Percentiles rank a stretch among this genome's conserved stretches.
Evolutionary conservation across 345 rosid species (phyloP).

Genomic region (Fremontodendron californicum): DNA sequence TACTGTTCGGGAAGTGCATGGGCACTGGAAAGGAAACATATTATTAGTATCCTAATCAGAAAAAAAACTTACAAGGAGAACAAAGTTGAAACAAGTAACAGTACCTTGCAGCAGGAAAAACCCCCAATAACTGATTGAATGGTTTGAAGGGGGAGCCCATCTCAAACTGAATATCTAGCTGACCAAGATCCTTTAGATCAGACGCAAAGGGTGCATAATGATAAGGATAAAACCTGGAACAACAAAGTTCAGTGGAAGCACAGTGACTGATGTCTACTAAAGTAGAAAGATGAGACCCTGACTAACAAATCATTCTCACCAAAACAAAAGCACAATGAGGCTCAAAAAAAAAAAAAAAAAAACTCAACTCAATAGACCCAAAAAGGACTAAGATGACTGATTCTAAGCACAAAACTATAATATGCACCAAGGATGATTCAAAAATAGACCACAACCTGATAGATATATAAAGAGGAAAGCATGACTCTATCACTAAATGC

Average conservation of each 20-base stretch:
- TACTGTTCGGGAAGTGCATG: constrained; percentile 92
- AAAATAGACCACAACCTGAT: neutral
- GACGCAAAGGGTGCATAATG: constrained; percentile 99
- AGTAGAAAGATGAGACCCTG: neutral
- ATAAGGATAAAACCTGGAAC: constrained; percentile 65
- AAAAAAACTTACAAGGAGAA: constrained; percentile 1
- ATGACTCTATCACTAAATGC: neutral
- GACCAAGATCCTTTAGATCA: constrained; percentile 75
- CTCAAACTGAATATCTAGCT: constrained; percentile 66
- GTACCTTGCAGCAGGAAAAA: constrained; percentile 77
- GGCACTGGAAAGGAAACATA: constrained; percentile 36
- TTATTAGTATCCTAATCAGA: neutral
- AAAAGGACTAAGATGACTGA: neutral
- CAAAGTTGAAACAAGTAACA: neutral
- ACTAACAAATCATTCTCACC: neutral
- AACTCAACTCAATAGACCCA: neutral
- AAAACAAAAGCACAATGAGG: neutral
- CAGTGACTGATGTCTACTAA: neutral
- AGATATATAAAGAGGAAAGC: neutral
- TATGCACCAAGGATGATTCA: neutral
- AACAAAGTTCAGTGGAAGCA: neutral
- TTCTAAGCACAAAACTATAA: neutral
- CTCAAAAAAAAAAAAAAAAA: neutral
- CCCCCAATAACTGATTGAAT: constrained; percentile 88
- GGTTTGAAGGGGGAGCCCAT: constrained; percentile 47